phyloP scores from a whole-genome alignment of 225 moss, liverwort and hornwort genomes.

The Pleurozium schreberi region DNA sequence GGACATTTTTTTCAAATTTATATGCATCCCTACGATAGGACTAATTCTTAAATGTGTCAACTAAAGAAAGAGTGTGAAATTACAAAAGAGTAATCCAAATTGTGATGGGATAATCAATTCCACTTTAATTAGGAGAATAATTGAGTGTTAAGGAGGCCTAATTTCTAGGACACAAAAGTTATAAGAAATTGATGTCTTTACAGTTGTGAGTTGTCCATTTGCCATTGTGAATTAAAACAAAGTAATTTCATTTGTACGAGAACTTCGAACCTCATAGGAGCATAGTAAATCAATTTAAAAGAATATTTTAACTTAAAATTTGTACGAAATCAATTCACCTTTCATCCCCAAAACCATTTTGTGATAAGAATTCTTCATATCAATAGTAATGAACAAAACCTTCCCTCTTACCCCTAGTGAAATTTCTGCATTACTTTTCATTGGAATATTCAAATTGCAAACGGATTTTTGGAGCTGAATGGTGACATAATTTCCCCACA shows the following conservation, averaged over 20 bases:
- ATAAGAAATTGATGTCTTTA: not conserved
- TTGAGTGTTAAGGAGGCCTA: not conserved
- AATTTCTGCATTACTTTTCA: not conserved
- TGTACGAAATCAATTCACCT: not conserved
- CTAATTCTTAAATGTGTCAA: not conserved
- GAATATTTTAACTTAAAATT: not conserved
- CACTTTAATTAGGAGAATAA: accelerated
- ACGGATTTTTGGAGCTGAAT: not conserved
- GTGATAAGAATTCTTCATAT: not conserved
- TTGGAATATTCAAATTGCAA: not conserved
- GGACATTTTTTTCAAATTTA: too few relatives aligned
- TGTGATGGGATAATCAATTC: not conserved
- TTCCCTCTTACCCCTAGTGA: too few relatives aligned
- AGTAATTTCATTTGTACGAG: not conserved
- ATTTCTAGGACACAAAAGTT: not conserved
- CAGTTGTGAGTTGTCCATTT: not conserved
- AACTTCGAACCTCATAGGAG: not conserved
- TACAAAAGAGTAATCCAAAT: not conserved
- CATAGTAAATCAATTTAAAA: not conserved
- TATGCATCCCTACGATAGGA: too few relatives aligned
- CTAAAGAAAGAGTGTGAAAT: not conserved
- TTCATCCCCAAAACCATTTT: not conserved
- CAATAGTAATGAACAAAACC: too few relatives aligned
- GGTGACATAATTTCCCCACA: too few relatives aligned
- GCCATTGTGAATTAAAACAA: not conserved